These are phyloP conservation scores for Trichophyton mentagrophytes DNA, from an alignment of 2,329 filamentous ascomycete genomes.

Conservation along the genomic window DNA sequence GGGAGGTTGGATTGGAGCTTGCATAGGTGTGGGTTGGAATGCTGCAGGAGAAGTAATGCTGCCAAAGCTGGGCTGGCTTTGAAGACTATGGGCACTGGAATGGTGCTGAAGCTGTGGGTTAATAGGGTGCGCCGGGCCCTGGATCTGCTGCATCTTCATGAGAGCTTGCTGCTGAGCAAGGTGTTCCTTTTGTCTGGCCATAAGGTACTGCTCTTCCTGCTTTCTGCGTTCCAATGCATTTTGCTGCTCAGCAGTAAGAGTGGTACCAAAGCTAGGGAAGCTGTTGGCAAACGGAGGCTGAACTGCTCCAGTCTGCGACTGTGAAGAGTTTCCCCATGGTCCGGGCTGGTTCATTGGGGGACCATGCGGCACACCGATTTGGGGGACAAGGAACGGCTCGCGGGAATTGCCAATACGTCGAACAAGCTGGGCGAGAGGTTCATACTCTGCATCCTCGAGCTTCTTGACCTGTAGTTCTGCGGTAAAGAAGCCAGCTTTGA, in stretches of 20 bases:
- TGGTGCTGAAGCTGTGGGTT: conserved; percentile 71
- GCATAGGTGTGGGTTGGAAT: conserved; percentile 49
- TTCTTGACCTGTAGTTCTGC: conserved; percentile 91
- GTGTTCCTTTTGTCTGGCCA: conserved; percentile 91
- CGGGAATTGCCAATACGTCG: conserved; percentile 91
- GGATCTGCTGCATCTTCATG: conserved; percentile 58
- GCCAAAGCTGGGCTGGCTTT: conserved; percentile 92
- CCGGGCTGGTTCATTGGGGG: conserved; percentile 45
- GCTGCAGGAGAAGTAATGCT: conserved; percentile 81
- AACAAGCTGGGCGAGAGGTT: conserved; percentile 88
- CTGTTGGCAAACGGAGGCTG: conserved; percentile 83
- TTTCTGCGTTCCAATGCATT: conserved; percentile 93
- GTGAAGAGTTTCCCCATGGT: conserved; percentile 38
- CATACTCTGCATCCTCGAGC: conserved; percentile 83
- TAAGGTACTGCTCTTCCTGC: conserved; percentile 94
- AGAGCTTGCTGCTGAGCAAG: conserved; percentile 75
- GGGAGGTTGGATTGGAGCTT: conserved; percentile 44
- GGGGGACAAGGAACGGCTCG: conserved; percentile 92
- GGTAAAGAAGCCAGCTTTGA: conserved; percentile 96
- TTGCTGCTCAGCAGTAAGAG: conserved; percentile 91
- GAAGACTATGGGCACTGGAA: conserved; percentile 85
- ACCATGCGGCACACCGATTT: conserved; percentile 89
- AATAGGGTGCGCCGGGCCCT: conserved; percentile 40
- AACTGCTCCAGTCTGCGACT: conserved; percentile 46
- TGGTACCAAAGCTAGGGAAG: conserved; percentile 93